Conservation (phyloP, 352 stramenopile genomes). For the Aphanomyces invadans region DNA sequence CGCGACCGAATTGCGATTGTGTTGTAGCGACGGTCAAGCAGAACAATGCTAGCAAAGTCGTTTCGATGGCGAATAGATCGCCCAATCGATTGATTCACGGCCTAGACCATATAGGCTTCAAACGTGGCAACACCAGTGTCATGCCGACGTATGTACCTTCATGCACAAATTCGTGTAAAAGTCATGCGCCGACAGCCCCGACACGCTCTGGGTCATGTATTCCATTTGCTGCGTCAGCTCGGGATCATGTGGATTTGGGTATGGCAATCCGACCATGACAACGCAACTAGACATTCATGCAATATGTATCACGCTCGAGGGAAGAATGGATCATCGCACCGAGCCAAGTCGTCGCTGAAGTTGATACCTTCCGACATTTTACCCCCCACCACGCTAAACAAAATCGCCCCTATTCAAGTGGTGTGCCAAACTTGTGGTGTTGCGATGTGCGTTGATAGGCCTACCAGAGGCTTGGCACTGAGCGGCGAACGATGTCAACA, state of each 20-base stretch:
- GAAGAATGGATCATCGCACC: constrained; percentile 25
- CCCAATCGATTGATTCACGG: constrained; percentile 98
- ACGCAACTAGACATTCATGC: too few species aligned
- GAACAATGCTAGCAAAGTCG: constrained; percentile 95
- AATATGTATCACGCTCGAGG: neutral
- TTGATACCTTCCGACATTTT: constrained; percentile 99
- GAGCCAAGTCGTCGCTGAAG: constrained; percentile 96
- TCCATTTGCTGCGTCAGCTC: constrained; percentile 97
- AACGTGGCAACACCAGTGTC: neutral
- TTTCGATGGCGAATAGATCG: constrained; percentile 96
- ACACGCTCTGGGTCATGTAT: constrained; percentile 69
- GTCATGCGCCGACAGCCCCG: constrained; percentile 55
- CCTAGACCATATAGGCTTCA: constrained; percentile 29
- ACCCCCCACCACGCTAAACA: constrained; percentile 97
- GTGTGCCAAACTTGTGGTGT: too few species aligned
- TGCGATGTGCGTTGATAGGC: too few species aligned
- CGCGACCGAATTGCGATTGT: constrained; percentile 49
- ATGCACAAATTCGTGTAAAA: constrained; percentile 99
- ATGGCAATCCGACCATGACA: constrained; percentile 97
- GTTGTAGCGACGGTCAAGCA: constrained; percentile 93
- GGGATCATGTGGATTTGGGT: constrained; percentile 93
- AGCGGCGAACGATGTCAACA: constrained; percentile 82
- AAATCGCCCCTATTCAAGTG: constrained; percentile 65
- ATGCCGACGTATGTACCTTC: constrained; percentile 36
- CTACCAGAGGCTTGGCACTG: constrained; percentile 32